Evolutionary conservation across 1,139 yeast genomes (phyloP).

Genomic region (Hansenula anomala): DNA sequence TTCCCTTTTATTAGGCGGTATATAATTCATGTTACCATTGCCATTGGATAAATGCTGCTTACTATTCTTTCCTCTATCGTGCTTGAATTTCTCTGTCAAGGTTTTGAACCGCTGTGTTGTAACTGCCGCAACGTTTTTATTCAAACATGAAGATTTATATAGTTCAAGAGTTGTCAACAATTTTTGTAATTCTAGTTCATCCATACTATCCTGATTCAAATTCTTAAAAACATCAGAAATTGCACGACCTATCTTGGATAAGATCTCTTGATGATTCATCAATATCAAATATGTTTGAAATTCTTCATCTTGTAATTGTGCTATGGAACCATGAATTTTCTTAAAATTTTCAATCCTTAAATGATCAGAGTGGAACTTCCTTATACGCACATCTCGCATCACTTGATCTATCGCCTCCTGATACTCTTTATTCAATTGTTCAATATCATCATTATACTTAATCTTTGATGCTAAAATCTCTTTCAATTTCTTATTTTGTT

Average conservation of each 20-base stretch:
- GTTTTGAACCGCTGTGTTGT: not conserved
- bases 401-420: conserved; percentile 10
- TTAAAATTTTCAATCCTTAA: conserved; percentile 3
- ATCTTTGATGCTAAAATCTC: conserved; percentile 7
- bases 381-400: conserved; percentile 6
- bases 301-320: conserved; percentile 9
- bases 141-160: too few species aligned
- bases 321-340: conserved; percentile 3
- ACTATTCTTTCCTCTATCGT: too few species aligned
- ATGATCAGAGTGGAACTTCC: conserved; percentile 5
- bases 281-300: conserved; percentile 7
- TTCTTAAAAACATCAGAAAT: too few species aligned
- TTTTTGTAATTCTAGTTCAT: conserved; percentile 1
- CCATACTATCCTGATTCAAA: too few species aligned
- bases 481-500: conserved; percentile 15
- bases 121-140: too few species aligned
- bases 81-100: too few species aligned
- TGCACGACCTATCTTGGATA: conserved; percentile 4
- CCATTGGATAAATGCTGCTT: too few species aligned
- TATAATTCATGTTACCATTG: too few species aligned
- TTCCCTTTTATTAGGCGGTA: too few species aligned
- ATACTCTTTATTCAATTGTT: conserved; percentile 10
- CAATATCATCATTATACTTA: conserved; percentile 7
- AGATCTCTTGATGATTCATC: conserved; percentile 8
- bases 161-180: not conserved